Percentiles rank a stretch among this genome's conserved stretches.
These are phyloP conservation scores for Saccharomycopsis javanensis DNA, from an alignment of 805 yeast species.

Conservation along the genomic window DNA sequence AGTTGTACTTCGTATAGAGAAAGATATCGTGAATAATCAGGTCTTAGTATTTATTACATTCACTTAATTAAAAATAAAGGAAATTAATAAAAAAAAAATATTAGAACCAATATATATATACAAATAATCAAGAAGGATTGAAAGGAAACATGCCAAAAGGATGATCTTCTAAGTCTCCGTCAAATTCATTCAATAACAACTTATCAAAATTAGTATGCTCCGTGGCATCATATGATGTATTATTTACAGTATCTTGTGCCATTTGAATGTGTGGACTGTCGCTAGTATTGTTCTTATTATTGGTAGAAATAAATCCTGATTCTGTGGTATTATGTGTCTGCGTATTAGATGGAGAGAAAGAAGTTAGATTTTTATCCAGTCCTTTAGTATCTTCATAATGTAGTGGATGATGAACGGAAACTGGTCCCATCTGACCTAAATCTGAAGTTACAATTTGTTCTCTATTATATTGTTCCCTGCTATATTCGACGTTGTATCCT, in stretches of 20 bases:
- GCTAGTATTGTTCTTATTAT: not conserved
- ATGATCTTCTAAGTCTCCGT: slow-evolving; percentile 10
- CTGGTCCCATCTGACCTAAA: slow-evolving; percentile 27
- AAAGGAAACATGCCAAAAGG: slow-evolving; percentile 21
- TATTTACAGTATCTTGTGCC: not conserved
- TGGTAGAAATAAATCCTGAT: not conserved
- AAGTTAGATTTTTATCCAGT: not conserved
- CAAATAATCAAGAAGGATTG: slow-evolving; percentile 18
- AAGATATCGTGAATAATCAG: not conserved
- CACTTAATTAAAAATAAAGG: not conserved
- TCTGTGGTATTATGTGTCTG: not conserved
- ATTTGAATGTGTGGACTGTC: not conserved
- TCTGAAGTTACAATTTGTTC: not conserved
- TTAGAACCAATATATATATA: not conserved
- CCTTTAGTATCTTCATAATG: slow-evolving; percentile 26
- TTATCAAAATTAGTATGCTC: not conserved
- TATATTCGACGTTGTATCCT: not conserved
- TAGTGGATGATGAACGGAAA: slow-evolving; percentile 46
- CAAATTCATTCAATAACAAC: slow-evolving; percentile 1
- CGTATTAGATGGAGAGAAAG: not conserved
- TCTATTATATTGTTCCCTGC: not conserved
- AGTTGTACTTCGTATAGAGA: no score
- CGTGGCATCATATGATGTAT: not conserved
- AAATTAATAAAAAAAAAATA: not conserved
- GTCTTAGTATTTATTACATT: not conserved